Evolutionary conservation across 148 eudicot species (phyloP), one percentile per base, ranked within the genome.

Genomic region (Vaccinium macrocarpon): DNA sequence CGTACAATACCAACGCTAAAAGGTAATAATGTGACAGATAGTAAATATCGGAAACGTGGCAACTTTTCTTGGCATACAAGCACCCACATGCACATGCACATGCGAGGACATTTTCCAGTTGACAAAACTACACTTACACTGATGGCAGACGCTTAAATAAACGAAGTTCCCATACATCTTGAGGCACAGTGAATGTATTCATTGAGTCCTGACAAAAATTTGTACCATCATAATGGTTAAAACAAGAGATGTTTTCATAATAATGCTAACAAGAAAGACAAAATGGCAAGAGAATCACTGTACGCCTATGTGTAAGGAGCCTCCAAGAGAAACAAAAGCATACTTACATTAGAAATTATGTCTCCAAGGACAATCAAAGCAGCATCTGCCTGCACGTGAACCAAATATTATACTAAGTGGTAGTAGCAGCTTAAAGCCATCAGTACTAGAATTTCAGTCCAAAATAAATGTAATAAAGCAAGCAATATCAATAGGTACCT

Each of bases 121-220:
- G 14, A 55, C 50, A 46, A 57, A 57, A 62, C 72, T 38, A 74
- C 76, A 92, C 99, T 92, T 86, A 97, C 99, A 85, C 78, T 21
- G 98, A 95, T 80, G 94, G 92, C 80, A 88, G 82, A 68, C 88
- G 86, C 92, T 93, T 92, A 81, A 97, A 95, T 70, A 94, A 87
- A 78, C 90, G 95, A 85, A 95, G 96, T 80, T 94, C 94, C 99
- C 99, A 95, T 71, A 94, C 82, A 85, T 97, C 99, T 84, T 86
- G 93, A 66, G 98, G 87, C 80, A 95, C 87, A 89, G 76, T 85
- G 83, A 89, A 91, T 85, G 88, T 84, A 90, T 91, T 92, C 82
- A 85, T 35, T 61, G 87, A 83, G 83, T 93, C 98, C 99, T 97
- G 92, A 13, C 86, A 90, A 70, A 85, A 49, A 68, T 21, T 49